phyloP scores from a whole-genome alignment of 176 grass and related monocot genomes.

The Guadua angustifolia region DNA sequence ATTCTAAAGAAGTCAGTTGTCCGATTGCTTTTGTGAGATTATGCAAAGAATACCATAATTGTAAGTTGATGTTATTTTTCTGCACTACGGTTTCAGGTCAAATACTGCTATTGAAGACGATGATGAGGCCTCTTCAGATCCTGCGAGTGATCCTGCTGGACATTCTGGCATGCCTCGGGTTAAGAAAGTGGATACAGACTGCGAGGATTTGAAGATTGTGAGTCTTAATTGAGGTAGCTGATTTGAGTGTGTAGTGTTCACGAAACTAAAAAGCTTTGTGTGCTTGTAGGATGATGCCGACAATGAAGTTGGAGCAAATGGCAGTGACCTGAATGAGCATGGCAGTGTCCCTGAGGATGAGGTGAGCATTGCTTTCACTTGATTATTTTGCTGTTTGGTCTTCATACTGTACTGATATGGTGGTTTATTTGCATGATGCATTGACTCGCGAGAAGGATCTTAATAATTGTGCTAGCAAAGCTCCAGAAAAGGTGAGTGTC shows the following conservation, averaged over 20 bases:
- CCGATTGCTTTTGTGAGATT: neutral
- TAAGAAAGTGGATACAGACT: conserved; percentile 37
- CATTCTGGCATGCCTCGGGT: conserved; percentile 10
- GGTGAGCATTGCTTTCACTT: conserved; percentile 40
- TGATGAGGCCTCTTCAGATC: conserved; percentile 33
- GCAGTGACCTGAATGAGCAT: neutral
- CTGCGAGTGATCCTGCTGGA: conserved; percentile 12
- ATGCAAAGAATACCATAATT: neutral
- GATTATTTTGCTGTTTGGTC: neutral
- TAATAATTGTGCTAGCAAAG: conserved; percentile 1
- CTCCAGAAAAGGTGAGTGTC: conserved; percentile 19
- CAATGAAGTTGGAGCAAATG: conserved; percentile 33
- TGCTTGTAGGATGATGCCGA: conserved; percentile 45
- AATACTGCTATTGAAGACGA: conserved; percentile 34
- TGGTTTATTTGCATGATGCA: conserved; percentile 34
- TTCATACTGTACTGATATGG: conserved; percentile 18
- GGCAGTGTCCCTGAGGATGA: conserved; percentile 37
- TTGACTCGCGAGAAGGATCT: conserved; percentile 16
- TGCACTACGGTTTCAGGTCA: conserved; percentile 49
- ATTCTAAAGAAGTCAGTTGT: conserved; percentile 65
- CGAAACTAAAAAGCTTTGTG: conserved; percentile 10
- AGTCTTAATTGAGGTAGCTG: conserved; percentile 28
- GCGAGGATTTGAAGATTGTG: conserved; percentile 42
- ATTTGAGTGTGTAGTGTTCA: conserved; percentile 2
- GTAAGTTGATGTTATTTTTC: neutral